Evolutionary conservation across 208 protist genomes (phyloP), one percentile per base, ranked within the genome.

Genomic region (Leishmania martiniquensis): DNA sequence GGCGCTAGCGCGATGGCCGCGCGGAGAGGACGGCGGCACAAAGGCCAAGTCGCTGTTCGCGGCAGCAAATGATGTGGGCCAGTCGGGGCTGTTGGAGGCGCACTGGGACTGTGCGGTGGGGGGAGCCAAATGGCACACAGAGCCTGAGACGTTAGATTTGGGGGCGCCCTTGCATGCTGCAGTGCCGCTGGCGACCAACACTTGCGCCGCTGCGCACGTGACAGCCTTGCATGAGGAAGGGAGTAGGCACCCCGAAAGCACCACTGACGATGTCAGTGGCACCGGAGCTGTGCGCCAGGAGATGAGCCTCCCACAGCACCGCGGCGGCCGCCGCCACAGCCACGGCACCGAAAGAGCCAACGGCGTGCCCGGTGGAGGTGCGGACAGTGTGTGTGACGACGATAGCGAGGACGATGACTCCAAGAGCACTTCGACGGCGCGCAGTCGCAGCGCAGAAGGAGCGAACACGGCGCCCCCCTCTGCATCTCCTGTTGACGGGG

Each of bases 221-320:
- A 39, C 52, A 34, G 70, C 70, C 32, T 39, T 74, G 32, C 51
- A n/a, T 47, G 47, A 57, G 12, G 52, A 74, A 52, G 52, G 70
- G 37, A 51, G 12, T 5, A 65, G 51, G 71, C 29, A 25, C 37
- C 25, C 25, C 22, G 51, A 49, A 44, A 6, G 22, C 34, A 45
- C 71, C 29, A 37, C 71, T 12, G 71, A 47, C 39, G 71, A 52
- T 4, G n/a, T 32, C 12, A 55, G 47, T 47, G 71, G 52, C 47
- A 60, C 47, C 47, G 68, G 68, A 15, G 49, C 68, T 55, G 68
- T 49, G 13, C 47, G 57, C 51, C 32, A n/a, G n/a, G 68, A 73
- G 32, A 55, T 34, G 6, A 32, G 6, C n/a, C 12, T 15, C 13
- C 25, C 39, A 29, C n/a, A n/a, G n/a, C 3, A 32, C 42, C 51